Percentiles rank a stretch among this genome's conserved stretches.
Conservation (phyloP, 75 land plant species). For the Adiantum capillusveneris region DNA sequence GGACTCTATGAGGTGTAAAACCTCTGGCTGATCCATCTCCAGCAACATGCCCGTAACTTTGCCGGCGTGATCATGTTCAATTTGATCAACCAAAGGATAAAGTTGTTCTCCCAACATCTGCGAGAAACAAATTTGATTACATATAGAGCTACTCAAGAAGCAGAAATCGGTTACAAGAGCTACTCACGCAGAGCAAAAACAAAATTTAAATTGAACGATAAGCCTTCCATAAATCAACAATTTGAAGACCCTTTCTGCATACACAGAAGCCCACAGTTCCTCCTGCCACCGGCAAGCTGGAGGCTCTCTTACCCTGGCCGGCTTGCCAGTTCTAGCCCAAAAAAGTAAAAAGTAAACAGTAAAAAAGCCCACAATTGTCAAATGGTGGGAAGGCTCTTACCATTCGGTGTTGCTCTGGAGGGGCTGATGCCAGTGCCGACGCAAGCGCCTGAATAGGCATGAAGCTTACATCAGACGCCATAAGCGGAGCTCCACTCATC, state of each 20-base stretch:
- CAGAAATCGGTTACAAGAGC: not conserved
- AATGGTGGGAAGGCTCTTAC: constrained; percentile 21
- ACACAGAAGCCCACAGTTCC: no score
- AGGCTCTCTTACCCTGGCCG: no score
- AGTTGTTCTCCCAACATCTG: constrained; percentile 89
- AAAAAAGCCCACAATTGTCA: not conserved
- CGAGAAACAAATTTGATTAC: not conserved
- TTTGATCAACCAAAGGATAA: constrained; percentile 76
- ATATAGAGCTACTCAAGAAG: not conserved
- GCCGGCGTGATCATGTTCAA: constrained; percentile 91
- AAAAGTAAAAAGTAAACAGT: not conserved
- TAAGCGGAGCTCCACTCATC: not conserved
- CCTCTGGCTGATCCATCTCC: constrained; percentile 98
- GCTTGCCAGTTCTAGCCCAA: no score
- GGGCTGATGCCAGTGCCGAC: constrained; percentile 85
- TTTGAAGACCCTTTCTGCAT: no score
- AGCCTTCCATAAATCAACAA: no score
- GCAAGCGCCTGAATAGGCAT: constrained; percentile 68
- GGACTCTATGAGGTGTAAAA: constrained; percentile 80
- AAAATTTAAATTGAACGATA: no score
- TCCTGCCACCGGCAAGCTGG: no score
- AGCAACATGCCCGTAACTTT: constrained; percentile 97
- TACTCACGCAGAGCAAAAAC: not conserved
- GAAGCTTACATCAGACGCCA: not conserved
- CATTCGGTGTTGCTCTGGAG: constrained; percentile 87